A percentile compares a stretch with the other conserved stretches of the same genome.
These are phyloP conservation scores for Endoconidiophora polonica DNA, from an alignment of 2,329 filamentous ascomycete species.

Conservation along the genomic window DNA sequence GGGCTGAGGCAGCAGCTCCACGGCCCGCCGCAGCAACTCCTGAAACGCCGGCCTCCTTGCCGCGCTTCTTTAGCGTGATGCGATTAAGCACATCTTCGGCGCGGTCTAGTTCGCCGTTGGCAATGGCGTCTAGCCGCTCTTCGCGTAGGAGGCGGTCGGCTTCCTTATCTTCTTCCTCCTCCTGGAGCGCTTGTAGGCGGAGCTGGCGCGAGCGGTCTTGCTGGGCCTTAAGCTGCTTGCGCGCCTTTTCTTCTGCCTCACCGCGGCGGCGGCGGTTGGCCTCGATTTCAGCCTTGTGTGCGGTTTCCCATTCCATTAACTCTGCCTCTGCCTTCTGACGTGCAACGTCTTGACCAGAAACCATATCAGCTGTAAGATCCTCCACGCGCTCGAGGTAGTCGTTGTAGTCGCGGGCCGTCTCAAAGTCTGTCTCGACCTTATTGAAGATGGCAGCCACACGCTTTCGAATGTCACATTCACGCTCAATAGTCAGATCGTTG, in stretches of 20 bases:
- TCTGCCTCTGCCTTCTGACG: conserved; percentile 29
- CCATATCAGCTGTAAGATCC: conserved; percentile 74
- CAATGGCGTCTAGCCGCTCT: conserved; percentile 54
- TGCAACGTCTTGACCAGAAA: conserved; percentile 53
- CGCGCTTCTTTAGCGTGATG: conserved; percentile 58
- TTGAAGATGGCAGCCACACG: conserved; percentile 70
- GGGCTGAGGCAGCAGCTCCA: conserved; percentile 18
- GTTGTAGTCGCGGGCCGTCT: conserved; percentile 68
- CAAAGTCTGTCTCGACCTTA: conserved; percentile 78
- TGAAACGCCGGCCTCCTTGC: conserved; percentile 26
- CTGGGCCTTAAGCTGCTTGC: conserved; percentile 49
- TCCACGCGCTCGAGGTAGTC: conserved; percentile 91
- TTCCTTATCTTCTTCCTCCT: conserved; percentile 53
- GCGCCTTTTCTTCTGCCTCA: conserved; percentile 36
- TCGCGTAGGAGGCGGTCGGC: conserved; percentile 46
- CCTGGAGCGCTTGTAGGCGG: conserved; percentile 44
- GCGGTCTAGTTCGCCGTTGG: conserved; percentile 40
- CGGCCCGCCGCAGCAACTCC: neutral
- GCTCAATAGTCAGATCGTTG: conserved; percentile 70
- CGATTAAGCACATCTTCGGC: conserved; percentile 42
- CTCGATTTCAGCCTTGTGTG: conserved; percentile 53
- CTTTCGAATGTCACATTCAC: conserved; percentile 81
- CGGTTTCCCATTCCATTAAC: conserved; percentile 47
- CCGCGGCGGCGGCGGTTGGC: conserved; percentile 38
- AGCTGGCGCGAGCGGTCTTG: conserved; percentile 37